Evolutionary conservation across 495 filamentous ascomycete genomes (phyloP), one percentile per base, ranked within the genome.

Genomic region (Darksidea phi): DNA sequence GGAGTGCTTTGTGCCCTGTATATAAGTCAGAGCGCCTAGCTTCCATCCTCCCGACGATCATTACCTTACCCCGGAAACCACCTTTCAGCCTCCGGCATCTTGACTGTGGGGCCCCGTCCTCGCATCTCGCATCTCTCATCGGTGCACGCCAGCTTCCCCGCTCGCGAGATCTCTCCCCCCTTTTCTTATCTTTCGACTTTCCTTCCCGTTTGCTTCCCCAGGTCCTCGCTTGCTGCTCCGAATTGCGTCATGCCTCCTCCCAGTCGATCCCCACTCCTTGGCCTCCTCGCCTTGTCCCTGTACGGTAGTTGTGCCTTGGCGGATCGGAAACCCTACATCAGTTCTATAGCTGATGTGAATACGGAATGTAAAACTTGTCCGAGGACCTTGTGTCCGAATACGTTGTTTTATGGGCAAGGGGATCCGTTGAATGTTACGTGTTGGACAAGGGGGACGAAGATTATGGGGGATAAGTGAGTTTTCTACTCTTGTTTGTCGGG

Each of bases 301-400:
- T 50, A 51, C 38, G 28, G 7, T 18, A 49, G 36, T 17, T 17
- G 41, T 10, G 41, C 20, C 8, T 8, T 6, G 1, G 56, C 55
- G 1, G 55, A 10, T 17, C 20, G 49, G 18, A 67, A 67, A 34
- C 37, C 48, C 0, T 67, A 46, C 45, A 63, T 67, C 41, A 58
- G 21, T 17, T 52, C 24, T 11, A 41, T 54, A 21, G 59, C 52
- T 0, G 65, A 67, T n/a, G 52, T 34, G 45, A 60, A 52, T 48
- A 68, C 66, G 8, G 66, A 68, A 24, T 68, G 66, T 48, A 68
- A 68, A 32, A 65, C 61, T 12, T 65, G 66, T 28, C 66, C 66
- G 36, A 49, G 55, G n/a, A 49, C 52, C 17, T 53, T 68, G 2
- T 65, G 66, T 56, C 13, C 66, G 13, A 68, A 68, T 37, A 48